phyloP scores from a whole-genome alignment of 1,284 basidiomycete genomes.

The Tremellales sp. region DNA sequence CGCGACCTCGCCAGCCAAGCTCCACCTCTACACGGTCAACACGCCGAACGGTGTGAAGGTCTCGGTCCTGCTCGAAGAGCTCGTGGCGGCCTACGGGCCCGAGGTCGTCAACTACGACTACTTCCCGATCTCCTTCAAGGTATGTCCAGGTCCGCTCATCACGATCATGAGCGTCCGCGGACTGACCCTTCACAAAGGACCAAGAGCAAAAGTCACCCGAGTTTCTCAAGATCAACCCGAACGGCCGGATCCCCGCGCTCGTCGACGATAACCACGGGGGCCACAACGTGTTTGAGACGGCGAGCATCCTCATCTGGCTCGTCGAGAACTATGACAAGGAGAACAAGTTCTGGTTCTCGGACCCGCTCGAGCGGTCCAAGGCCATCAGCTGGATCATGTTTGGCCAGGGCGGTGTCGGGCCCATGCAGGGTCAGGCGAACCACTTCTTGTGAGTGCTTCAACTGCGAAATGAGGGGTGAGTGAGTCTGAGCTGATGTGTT shows the following conservation, averaged over 20 bases:
- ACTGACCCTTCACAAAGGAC: slow-evolving; percentile 54
- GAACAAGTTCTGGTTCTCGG: slow-evolving; percentile 57
- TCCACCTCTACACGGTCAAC: slow-evolving; percentile 60
- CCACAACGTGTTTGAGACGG: slow-evolving; percentile 65
- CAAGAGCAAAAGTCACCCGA: slow-evolving; percentile 57
- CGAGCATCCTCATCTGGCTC: slow-evolving; percentile 64
- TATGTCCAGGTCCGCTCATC: too few relatives aligned
- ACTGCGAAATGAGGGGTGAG: too few relatives aligned
- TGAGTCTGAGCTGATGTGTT: too few relatives aligned
- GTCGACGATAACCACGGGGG: slow-evolving; percentile 50
- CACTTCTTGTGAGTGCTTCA: slow-evolving; percentile 45
- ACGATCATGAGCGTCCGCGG: too few relatives aligned
- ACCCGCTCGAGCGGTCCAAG: slow-evolving; percentile 53
- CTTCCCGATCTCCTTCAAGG: slow-evolving; percentile 56
- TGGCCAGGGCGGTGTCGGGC: slow-evolving; percentile 49
- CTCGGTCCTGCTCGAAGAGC: slow-evolving; percentile 65
- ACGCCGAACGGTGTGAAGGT: slow-evolving; percentile 65
- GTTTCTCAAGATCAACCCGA: slow-evolving; percentile 64
- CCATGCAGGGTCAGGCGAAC: slow-evolving; percentile 57
- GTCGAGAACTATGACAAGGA: slow-evolving; percentile 57
- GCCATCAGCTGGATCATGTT: slow-evolving; percentile 78
- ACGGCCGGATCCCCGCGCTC: slow-evolving; percentile 61
- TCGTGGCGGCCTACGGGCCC: slow-evolving; percentile 60
- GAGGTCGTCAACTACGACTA: slow-evolving; percentile 49
- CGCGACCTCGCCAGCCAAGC: slow-evolving; percentile 26